A percentile compares a stretch with the other conserved stretches of the same genome.
Conservation (phyloP, 2,329 filamentous ascomycete genomes). For the Aspergillus brunneoviolaceus region DNA sequence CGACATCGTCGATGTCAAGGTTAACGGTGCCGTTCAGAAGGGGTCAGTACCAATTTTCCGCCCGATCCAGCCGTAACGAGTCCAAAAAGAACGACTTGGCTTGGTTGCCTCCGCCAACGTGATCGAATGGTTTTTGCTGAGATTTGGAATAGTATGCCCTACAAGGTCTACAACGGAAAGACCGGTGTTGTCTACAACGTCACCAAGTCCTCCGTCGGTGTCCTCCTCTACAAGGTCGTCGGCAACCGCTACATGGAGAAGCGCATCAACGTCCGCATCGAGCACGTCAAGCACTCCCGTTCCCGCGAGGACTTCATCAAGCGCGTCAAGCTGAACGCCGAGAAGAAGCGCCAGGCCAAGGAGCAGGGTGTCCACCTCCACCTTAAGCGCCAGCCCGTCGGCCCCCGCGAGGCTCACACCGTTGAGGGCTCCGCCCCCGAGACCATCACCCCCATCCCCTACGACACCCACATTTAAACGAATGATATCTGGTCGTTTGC, state of each 20-base stretch:
- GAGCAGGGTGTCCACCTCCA: slow-evolving; percentile 79
- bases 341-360: slow-evolving; percentile 90
- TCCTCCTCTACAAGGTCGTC: slow-evolving; percentile 99
- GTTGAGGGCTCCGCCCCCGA: slow-evolving; percentile 85
- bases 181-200: slow-evolving; percentile 99
- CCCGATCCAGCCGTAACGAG: slow-evolving; percentile 13
- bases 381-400: slow-evolving; percentile 85
- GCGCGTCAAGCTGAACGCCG: slow-evolving; percentile 95
- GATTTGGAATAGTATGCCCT: slow-evolving; percentile 72
- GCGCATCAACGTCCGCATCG: slow-evolving; percentile 97
- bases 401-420: slow-evolving; percentile 76
- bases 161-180: slow-evolving; percentile 99
- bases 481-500: slow-evolving; percentile 32
- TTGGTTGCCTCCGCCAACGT: slow-evolving; percentile 1
- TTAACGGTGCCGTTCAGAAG: slow-evolving; percentile 98
- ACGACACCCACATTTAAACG: slow-evolving; percentile 96
- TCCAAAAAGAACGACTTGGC: slow-evolving; percentile 9
- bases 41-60: slow-evolving; percentile 63
- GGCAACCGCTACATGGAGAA: slow-evolving; percentile 99
- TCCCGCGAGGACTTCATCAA: slow-evolving; percentile 95
- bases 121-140: slow-evolving; percentile 27
- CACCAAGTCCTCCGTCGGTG: slow-evolving; percentile 93
- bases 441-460: slow-evolving; percentile 86
- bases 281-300: slow-evolving; percentile 93
- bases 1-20: slow-evolving; percentile 98